Evolutionary conservation across 805 yeast species (phyloP), one percentile per base, ranked within the genome.

Genomic region (Debaryomyces prosopidis): DNA sequence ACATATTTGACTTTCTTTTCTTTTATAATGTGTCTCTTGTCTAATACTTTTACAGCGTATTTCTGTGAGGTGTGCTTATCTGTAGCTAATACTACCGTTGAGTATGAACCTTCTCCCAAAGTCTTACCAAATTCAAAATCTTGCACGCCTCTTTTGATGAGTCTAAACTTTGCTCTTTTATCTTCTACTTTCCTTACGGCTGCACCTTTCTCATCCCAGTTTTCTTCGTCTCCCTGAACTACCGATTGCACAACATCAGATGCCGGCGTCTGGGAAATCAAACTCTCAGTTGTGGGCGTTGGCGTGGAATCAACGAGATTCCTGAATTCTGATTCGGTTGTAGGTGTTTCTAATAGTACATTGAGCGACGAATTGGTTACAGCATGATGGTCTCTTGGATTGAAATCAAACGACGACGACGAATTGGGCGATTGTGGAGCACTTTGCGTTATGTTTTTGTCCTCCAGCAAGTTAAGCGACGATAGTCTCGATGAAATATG

Each of bases 1-100:
- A 87, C 95, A 60, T 87, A 87, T 59, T 87, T 87, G 27, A 87
- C 94, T 58, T 87, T 87, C 62, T 87, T 87, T 58, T 87, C 95
- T 52, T 80, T 82, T 44, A 87, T 86, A 40, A 87, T 81, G 58
- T 87, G 92, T 45, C 85, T 76, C 60, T 87, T 87, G 60, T 84
- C 89, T 45, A 87, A 66, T 3, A 87, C 79, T 60, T 87, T 87
- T 9, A 87, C 84, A 1, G 96, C 96, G 60, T 83, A 87, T 67
- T 81, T 65, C 60, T 73, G 64, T 62, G 77, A 37, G 73, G 81
- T 44, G 76, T 69, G 59, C 70, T 77, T 47, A 78, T 85, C 57
- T 63, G 59, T 80, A 7, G 74, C 77, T 11, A 71, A 59, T 0
- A 71, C 72, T 5, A 73, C 77, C 0, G 77, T 73, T 8, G 75